Conservation (phyloP, 257 asterid genomes). For the Datura wrightii region DNA sequence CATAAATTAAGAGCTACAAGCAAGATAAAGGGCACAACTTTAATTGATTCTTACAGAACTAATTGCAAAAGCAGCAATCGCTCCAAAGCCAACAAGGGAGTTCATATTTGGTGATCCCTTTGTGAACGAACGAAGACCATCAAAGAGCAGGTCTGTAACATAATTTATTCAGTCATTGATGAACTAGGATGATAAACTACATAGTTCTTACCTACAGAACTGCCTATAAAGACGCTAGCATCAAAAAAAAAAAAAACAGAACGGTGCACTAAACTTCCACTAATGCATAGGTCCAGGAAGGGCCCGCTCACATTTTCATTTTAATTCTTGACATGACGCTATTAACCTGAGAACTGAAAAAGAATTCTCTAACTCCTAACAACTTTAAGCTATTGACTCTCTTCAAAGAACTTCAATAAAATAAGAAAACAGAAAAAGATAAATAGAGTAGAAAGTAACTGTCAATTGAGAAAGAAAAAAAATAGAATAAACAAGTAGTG, state of each 20-base stretch:
- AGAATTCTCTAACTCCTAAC: neutral
- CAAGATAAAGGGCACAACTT: constrained; percentile 25
- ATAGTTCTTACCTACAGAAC: neutral
- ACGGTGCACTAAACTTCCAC: neutral
- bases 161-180: neutral
- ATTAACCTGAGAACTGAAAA: neutral
- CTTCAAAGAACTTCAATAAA: neutral
- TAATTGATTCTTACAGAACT: constrained; percentile 73
- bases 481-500: neutral
- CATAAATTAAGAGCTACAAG: constrained; percentile 36
- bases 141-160: constrained; percentile 82
- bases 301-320: constrained; percentile 8
- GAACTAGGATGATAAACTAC: constrained; percentile 6
- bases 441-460: neutral
- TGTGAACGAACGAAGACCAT: constrained; percentile 75
- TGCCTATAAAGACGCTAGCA: neutral
- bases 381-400: neutral
- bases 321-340: neutral
- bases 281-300: neutral
- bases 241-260: neutral
- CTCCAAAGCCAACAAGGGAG: constrained; percentile 97
- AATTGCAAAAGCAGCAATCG: constrained; percentile 94
- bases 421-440: neutral
- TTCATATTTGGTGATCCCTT: constrained; percentile 98
- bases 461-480: constrained; percentile 11